Conservation (phyloP, 352 stramenopile genomes). For the Pythium periplocum region DNA sequence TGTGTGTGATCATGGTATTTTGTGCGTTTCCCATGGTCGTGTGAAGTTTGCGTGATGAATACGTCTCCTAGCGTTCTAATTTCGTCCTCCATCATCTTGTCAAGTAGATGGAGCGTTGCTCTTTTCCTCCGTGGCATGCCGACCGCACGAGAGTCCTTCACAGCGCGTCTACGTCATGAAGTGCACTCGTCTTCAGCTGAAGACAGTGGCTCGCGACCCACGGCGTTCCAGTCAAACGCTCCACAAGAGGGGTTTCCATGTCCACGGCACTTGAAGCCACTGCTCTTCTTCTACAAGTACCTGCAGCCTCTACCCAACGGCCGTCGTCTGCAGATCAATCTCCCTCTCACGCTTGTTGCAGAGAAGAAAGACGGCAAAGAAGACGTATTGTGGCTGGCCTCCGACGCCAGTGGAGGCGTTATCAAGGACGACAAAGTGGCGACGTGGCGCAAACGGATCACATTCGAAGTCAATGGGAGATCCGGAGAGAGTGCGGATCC, state of each 20-base stretch:
- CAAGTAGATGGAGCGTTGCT: no score
- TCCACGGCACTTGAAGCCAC: slow-evolving; percentile 38
- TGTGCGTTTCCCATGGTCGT: no score
- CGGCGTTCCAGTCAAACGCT: no score
- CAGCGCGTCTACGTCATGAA: slow-evolving; percentile 38
- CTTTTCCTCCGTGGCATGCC: slow-evolving; percentile 8
- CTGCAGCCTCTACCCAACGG: slow-evolving; percentile 51
- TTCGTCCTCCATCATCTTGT: no score
- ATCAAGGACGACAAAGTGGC: slow-evolving; percentile 38
- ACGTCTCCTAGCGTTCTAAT: no score
- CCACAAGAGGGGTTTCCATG: slow-evolving; percentile 22
- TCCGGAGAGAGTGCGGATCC: slow-evolving; percentile 12
- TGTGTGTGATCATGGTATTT: no score
- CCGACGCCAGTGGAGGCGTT: slow-evolving; percentile 39
- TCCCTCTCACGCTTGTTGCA: slow-evolving; percentile 59
- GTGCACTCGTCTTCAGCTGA: slow-evolving; percentile 9
- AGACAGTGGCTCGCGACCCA: no score
- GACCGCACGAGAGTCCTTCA: slow-evolving; percentile 33
- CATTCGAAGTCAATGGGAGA: slow-evolving; percentile 29
- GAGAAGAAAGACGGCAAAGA: slow-evolving; percentile 50
- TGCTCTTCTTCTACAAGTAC: slow-evolving; percentile 83
- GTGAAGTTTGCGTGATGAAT: no score
- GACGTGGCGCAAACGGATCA: slow-evolving; percentile 58
- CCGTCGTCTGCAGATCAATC: slow-evolving; percentile 43
- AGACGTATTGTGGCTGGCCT: slow-evolving; percentile 52